These are phyloP conservation scores for Monosporozyma unispora DNA, from an alignment of 805 yeast species.

Conservation along the genomic window DNA sequence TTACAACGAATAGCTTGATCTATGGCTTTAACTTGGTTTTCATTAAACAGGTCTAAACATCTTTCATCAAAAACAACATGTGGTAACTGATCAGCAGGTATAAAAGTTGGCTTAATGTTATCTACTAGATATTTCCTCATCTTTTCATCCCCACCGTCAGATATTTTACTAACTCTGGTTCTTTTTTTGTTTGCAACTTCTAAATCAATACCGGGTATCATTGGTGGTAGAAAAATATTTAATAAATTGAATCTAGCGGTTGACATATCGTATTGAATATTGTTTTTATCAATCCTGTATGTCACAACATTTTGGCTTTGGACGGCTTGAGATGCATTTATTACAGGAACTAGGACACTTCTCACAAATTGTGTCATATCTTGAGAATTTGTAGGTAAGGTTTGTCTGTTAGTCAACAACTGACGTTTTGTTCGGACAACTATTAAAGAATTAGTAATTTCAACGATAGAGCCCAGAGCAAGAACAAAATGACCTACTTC, in stretches of 20 bases:
- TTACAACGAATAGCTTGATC: conserved; percentile 51
- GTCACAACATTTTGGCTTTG: conserved; percentile 26
- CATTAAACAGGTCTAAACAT: conserved; percentile 38
- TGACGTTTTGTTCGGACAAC: conserved; percentile 46
- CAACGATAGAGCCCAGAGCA: conserved; percentile 49
- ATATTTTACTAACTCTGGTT: conserved; percentile 12
- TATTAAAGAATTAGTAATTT: conserved; percentile 36
- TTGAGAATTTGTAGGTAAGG: conserved; percentile 12
- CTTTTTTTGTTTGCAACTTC: conserved; percentile 11
- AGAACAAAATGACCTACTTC: conserved; percentile 70
- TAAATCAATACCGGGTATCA: conserved; percentile 26
- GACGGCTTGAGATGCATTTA: conserved; percentile 19
- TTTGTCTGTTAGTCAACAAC: conserved; percentile 30
- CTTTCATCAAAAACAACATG: conserved; percentile 16
- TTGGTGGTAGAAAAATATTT: conserved; percentile 46
- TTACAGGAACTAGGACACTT: conserved; percentile 11
- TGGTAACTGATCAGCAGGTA: conserved; percentile 4
- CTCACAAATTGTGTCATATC: conserved; percentile 5
- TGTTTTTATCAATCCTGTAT: conserved; percentile 76
- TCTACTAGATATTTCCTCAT: conserved; percentile 31
- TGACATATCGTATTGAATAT: conserved; percentile 63
- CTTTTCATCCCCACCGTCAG: conserved; percentile 31
- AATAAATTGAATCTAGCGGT: conserved; percentile 69
- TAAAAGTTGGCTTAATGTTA: conserved; percentile 24
- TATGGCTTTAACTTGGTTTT: conserved; percentile 65